Evolutionary conservation across 192 early-diverging fungal species (phyloP).

Genomic region (Linnemannia hyalina): DNA sequence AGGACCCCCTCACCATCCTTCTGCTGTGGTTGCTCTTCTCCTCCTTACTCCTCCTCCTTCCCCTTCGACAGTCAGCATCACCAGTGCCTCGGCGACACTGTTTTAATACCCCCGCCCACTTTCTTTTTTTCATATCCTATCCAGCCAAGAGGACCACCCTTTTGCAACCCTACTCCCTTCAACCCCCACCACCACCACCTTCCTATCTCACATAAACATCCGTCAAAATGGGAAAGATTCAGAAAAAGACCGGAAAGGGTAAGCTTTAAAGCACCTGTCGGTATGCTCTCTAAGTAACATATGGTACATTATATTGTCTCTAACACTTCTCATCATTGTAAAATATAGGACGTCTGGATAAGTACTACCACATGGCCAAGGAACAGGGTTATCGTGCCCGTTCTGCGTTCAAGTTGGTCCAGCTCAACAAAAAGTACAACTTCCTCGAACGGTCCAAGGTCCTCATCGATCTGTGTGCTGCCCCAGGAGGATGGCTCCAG

Average conservation of each 20-base stretch:
- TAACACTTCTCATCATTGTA: neutral
- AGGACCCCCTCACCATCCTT: conserved; percentile 4
- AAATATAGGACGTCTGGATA: conserved; percentile 94
- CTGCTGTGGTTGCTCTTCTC: neutral
- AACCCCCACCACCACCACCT: neutral
- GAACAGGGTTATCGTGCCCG: conserved; percentile 99
- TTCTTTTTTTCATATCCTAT: neutral
- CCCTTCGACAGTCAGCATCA: neutral
- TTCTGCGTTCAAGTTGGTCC: conserved; percentile 99
- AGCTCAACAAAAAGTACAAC: conserved; percentile 99
- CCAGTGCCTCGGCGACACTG: neutral
- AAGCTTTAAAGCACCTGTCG: neutral
- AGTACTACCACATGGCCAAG: conserved; percentile 99
- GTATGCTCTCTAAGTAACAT: neutral
- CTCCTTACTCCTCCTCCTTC: neutral
- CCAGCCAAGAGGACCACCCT: neutral
- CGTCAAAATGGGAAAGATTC: conserved; percentile 61
- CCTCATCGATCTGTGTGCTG: conserved; percentile 97
- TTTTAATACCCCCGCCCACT: neutral
- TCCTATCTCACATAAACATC: neutral
- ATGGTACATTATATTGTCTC: neutral
- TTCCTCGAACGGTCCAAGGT: conserved; percentile 91
- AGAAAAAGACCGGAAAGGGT: conserved; percentile 68
- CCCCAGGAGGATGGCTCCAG: conserved; percentile 98
- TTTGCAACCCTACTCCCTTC: neutral